A percentile compares a stretch with the other conserved stretches of the same genome.
Evolutionary conservation across 2,329 filamentous ascomycete genomes (phyloP).

Genomic region (Ophiostoma novo-ulmi): DNA sequence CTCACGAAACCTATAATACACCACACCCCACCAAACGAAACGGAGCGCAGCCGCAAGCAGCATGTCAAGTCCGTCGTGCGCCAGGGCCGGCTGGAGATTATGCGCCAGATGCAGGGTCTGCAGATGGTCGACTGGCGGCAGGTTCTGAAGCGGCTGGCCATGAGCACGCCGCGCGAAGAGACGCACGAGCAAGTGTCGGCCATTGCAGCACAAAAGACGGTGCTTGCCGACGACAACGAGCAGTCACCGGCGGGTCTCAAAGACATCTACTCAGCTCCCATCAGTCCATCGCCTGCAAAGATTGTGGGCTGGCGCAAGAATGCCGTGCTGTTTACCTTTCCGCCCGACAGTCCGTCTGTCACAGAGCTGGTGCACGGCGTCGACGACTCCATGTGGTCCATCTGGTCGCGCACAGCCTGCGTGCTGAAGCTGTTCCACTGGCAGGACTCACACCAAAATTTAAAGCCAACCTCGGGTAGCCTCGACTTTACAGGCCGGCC

Average conservation of each 20-base stretch:
- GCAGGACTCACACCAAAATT: neutral
- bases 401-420: constrained; percentile 31
- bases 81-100: constrained; percentile 37
- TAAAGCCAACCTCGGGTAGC: neutral
- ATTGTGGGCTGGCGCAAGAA: constrained; percentile 22
- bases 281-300: neutral
- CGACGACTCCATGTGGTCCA: constrained; percentile 31
- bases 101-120: constrained; percentile 33
- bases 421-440: constrained; percentile 28
- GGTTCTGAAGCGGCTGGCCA: constrained; percentile 38
- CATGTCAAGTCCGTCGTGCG: constrained; percentile 32
- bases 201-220: neutral
- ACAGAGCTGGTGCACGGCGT: constrained; percentile 26
- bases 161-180: constrained; percentile 33
- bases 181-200: neutral
- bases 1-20: constrained; percentile 30
- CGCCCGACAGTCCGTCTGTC: constrained; percentile 24
- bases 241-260: too few relatives aligned
- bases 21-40: constrained; percentile 29
- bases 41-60: constrained; percentile 26
- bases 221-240: neutral
- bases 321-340: constrained; percentile 31
- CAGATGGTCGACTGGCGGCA: constrained; percentile 39
- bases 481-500: constrained; percentile 13
- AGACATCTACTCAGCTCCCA: neutral